Conservation (phyloP, 2,329 filamentous ascomycete species). For the Epichloe elymi region DNA sequence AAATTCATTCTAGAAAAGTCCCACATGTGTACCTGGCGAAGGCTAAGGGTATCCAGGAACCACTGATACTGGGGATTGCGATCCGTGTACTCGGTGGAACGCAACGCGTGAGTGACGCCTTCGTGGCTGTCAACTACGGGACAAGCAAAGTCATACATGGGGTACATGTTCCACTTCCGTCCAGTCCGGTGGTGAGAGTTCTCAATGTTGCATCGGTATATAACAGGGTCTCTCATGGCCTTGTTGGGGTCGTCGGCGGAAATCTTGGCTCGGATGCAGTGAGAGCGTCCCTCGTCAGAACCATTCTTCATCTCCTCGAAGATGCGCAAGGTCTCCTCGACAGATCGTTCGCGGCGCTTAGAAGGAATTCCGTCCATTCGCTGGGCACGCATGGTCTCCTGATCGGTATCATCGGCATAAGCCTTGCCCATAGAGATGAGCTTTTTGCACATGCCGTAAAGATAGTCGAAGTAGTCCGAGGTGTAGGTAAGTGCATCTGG, state of each 20-base stretch:
- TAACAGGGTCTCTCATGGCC: slow-evolving; percentile 89
- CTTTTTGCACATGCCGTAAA: slow-evolving; percentile 73
- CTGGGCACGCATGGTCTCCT: slow-evolving; percentile 76
- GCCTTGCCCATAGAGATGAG: slow-evolving; percentile 80
- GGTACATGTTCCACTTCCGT: slow-evolving; percentile 71
- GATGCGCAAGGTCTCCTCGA: slow-evolving; percentile 74
- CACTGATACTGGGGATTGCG: slow-evolving; percentile 79
- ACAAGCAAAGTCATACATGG: slow-evolving; percentile 78
- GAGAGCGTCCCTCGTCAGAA: slow-evolving; percentile 61
- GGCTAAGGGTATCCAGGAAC: slow-evolving; percentile 62
- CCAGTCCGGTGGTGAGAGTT: slow-evolving; percentile 65
- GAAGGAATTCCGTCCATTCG: slow-evolving; percentile 75
- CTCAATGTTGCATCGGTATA: slow-evolving; percentile 76
- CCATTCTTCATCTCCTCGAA: slow-evolving; percentile 92
- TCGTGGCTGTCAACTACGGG: slow-evolving; percentile 70
- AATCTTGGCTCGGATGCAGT: slow-evolving; percentile 93
- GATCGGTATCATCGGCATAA: slow-evolving; percentile 88
- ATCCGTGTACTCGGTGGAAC: slow-evolving; percentile 79
- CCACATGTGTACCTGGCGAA: slow-evolving; percentile 72
- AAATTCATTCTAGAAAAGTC: slow-evolving; percentile 80
- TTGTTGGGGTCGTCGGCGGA: slow-evolving; percentile 88
- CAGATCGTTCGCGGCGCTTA: slow-evolving; percentile 60
- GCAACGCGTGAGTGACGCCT: slow-evolving; percentile 70
- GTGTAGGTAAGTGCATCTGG: slow-evolving; percentile 81
- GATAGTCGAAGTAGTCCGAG: slow-evolving; percentile 86